Base-by-base conservation (phyloP, 345 rosid genomes). In the Eutrema japonicum region DNA sequence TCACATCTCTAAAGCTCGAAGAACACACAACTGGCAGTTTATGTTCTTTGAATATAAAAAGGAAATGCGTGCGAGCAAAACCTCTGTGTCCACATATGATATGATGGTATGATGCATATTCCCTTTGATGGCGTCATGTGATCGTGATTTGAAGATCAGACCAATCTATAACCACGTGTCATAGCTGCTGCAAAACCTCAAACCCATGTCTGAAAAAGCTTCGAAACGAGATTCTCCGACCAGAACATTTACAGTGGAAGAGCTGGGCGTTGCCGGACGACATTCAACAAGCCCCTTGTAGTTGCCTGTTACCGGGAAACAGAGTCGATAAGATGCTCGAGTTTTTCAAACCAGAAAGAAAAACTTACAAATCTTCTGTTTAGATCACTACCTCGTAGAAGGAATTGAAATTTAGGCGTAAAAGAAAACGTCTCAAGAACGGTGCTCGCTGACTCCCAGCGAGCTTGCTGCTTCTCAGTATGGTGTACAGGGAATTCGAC, bases 371-470 rank as follows among this genome's bases (percentile, higher is more conserved):
- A n/a, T 14, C 12, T 61, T 45, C 4, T 42, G 59, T 3, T 40
- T 37, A 3, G 40, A 27, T 29, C 43, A 52, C 70, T 74, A 90
- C 99, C 98, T 95, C 97, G 18, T 89, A 92, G 83, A 89, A 95
- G 56, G 88, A 87, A 82, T 92, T 92, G 75, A 84, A 92, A 80
- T 95, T 92, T 46, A 92, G 83, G 12, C 91, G 98, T 85, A 92
- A 82, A 73, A 95, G 96, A 81, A 95, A 92, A 40, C 96, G 93
- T 68, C 99, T 88, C 60, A 92, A 88, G 76, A 88, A 95, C 10
- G 97, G 97, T 40, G 96, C 99, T 73, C 99, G 84, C 77, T 88
- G 99, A 81, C 97, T 95, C 59, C 97, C 97, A 0, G 93, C 99
- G 13, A 89, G 89, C 80, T 95, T 87, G 84, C 96, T 95, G 68